A percentile compares a stretch with the other conserved stretches of the same genome.
Evolutionary conservation across 2,329 filamentous ascomycete species (phyloP).

Genomic region (Setomelanomma holmii): DNA sequence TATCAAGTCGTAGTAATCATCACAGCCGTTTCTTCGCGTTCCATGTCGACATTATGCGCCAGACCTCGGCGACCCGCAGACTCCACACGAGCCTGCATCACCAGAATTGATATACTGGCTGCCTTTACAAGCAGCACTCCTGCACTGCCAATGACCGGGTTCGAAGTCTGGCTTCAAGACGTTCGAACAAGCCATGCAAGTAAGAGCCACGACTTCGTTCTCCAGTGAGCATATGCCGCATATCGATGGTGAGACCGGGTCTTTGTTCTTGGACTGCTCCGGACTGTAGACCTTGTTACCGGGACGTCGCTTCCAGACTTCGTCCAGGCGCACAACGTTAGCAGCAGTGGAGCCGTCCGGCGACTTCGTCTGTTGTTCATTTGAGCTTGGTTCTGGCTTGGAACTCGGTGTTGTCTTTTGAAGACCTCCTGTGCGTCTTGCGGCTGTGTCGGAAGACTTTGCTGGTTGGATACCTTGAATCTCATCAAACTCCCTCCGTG

Average conservation of each 20-base stretch:
- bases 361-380: neutral
- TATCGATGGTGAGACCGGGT: constrained; percentile 6
- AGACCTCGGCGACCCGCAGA: constrained; percentile 61
- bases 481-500: constrained; percentile 69
- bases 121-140: constrained; percentile 61
- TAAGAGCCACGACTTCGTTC: constrained; percentile 63
- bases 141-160: constrained; percentile 69
- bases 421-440: no score
- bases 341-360: neutral
- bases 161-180: constrained; percentile 66
- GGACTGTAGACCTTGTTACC: constrained; percentile 1
- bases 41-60: neutral
- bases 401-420: no score
- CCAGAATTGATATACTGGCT: constrained; percentile 71
- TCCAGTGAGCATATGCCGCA: constrained; percentile 74
- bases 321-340: constrained; percentile 21
- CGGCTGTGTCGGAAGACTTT: neutral
- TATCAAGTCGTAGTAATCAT: constrained; percentile 1
- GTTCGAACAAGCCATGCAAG: constrained; percentile 74
- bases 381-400: neutral
- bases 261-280: constrained; percentile 1
- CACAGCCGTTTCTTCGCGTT: neutral
- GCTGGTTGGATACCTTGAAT: constrained; percentile 57
- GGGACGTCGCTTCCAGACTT: constrained; percentile 24
- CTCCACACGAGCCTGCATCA: constrained; percentile 73